phyloP scores from a whole-genome alignment of 179 eudicot genomes.

The Silene noctiflora region DNA sequence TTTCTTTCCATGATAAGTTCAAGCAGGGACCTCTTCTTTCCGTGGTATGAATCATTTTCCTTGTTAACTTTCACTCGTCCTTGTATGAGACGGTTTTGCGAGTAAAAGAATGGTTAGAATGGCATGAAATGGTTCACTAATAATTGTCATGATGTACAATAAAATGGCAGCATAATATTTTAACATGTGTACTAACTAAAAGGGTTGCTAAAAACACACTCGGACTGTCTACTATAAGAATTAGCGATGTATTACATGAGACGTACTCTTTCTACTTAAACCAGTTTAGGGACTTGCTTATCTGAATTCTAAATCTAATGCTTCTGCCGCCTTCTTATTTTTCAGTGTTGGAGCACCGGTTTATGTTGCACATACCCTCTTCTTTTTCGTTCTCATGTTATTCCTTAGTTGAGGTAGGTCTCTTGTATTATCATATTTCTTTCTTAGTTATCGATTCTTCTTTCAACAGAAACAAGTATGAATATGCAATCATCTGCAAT shows the following conservation, averaged over 20 bases:
- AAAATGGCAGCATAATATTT: too few relatives aligned
- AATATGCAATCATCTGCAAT: background rate
- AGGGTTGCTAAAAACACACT: background rate
- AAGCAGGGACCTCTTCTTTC: constrained; percentile 93
- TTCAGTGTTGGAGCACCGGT: constrained; percentile 94
- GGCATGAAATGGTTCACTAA: background rate
- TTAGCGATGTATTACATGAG: background rate
- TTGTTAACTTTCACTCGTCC: background rate
- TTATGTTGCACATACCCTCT: constrained; percentile 92
- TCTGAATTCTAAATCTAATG: background rate
- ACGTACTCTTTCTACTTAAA: background rate
- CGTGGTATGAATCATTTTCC: constrained; percentile 51
- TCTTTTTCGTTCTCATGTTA: constrained; percentile 59
- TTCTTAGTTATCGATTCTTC: background rate
- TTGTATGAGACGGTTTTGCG: background rate
- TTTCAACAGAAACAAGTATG: background rate
- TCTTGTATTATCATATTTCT: background rate
- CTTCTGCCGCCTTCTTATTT: constrained; percentile 6
- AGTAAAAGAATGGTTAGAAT: too few relatives aligned
- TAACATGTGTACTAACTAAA: too few relatives aligned
- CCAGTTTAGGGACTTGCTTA: constrained; percentile 6
- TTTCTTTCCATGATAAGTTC: constrained; percentile 82
- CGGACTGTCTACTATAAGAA: background rate
- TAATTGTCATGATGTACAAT: background rate
- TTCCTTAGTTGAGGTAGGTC: constrained; percentile 51